phyloP scores from a whole-genome alignment of 148 eudicot species.

The Camellia lanceoleosa region DNA sequence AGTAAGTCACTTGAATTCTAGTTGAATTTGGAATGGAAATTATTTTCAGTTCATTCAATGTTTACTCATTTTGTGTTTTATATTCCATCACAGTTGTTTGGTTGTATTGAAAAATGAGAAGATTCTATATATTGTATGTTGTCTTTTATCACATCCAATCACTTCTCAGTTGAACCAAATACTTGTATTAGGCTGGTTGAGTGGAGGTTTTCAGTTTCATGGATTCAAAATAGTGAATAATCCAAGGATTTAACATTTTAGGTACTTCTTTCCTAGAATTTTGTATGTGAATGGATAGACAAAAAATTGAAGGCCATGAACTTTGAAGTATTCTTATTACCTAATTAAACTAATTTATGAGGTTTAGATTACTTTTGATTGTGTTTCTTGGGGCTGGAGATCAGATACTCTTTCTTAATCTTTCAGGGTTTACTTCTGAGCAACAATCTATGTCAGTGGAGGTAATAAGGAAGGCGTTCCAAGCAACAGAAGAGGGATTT shows the following conservation, averaged over 20 bases:
- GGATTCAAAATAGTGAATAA: not conserved
- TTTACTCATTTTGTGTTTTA: not conserved
- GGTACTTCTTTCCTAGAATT: not conserved
- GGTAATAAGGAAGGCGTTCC: constrained; percentile 69
- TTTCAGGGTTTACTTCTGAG: constrained; percentile 67
- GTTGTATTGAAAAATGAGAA: not conserved
- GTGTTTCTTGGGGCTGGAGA: not conserved
- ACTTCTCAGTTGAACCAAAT: constrained; percentile 3
- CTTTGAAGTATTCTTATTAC: not conserved
- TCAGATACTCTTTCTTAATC: not conserved
- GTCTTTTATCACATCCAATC: not conserved
- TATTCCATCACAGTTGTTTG: not conserved
- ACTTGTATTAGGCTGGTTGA: not conserved
- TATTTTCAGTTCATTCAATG: not conserved
- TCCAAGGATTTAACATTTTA: not conserved
- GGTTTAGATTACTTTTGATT: not conserved
- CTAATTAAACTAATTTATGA: not conserved
- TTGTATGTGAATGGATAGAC: too few relatives aligned
- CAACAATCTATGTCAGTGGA: constrained; percentile 70
- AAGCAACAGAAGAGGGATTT: constrained; percentile 86
- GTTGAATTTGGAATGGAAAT: not conserved
- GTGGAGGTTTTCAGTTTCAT: not conserved
- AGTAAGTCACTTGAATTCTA: constrained; percentile 42
- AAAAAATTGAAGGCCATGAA: not conserved
- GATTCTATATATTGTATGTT: not conserved